A percentile compares a stretch with the other conserved stretches of the same genome.
Conservation (phyloP, 2,329 filamentous ascomycete genomes). For the Claviceps arundinis region DNA sequence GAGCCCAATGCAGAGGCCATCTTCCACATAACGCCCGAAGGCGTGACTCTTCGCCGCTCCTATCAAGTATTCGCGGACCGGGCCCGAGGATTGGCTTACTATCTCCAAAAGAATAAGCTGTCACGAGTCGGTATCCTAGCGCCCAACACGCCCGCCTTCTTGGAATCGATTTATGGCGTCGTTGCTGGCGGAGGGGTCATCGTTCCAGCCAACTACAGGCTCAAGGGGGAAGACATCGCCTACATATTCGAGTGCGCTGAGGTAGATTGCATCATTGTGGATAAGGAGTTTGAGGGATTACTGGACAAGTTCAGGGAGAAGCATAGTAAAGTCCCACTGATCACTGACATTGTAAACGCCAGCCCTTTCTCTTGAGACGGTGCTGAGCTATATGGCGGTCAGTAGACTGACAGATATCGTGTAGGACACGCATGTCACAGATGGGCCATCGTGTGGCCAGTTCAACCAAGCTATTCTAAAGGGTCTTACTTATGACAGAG, state of each 20-base stretch:
- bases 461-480: constrained; percentile 77
- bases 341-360: constrained; percentile 50
- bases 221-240: constrained; percentile 72
- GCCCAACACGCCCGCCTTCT: constrained; percentile 88
- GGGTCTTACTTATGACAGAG: constrained; percentile 57
- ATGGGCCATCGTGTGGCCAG: constrained; percentile 60
- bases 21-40: constrained; percentile 71
- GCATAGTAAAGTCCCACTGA: constrained; percentile 52
- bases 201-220: constrained; percentile 48
- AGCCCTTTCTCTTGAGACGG: too few species aligned
- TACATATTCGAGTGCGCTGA: constrained; percentile 87
- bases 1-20: constrained; percentile 79
- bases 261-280: constrained; percentile 76
- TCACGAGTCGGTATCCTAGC: constrained; percentile 73
- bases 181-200: constrained; percentile 68
- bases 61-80: constrained; percentile 79
- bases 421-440: constrained; percentile 64
- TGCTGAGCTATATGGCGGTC: too few species aligned
- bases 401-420: too few species aligned
- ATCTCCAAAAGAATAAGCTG: constrained; percentile 58
- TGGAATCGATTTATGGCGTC: constrained; percentile 82
- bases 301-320: constrained; percentile 50
- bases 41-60: constrained; percentile 56
- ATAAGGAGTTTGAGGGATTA: constrained; percentile 63
- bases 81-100: constrained; percentile 79